phyloP scores from a whole-genome alignment of 2,329 filamentous ascomycete species.

The Cladosporium sp. region DNA sequence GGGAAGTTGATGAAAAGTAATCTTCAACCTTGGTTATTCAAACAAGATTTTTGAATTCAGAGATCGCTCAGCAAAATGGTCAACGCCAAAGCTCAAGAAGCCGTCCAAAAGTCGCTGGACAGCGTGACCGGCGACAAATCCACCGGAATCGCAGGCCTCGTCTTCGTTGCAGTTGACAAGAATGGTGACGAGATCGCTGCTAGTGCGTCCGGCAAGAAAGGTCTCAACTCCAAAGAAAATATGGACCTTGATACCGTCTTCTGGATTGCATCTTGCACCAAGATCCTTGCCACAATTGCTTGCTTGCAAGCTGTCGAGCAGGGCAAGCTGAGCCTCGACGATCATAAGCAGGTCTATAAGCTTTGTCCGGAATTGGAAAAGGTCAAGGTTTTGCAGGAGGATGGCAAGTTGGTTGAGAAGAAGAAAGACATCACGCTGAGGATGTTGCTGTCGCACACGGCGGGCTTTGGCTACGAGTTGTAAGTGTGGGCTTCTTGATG shows the following conservation, averaged over 20 bases:
- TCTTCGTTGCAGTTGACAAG: slow-evolving; percentile 44
- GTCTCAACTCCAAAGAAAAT: slow-evolving; percentile 39
- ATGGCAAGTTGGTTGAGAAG: slow-evolving; percentile 39
- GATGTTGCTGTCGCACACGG: slow-evolving; percentile 49
- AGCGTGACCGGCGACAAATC: slow-evolving; percentile 26
- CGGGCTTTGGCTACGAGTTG: slow-evolving; percentile 49
- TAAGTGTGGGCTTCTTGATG: slow-evolving; percentile 15
- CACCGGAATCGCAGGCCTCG: slow-evolving; percentile 38
- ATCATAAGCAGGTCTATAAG: slow-evolving; percentile 36
- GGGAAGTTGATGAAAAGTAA: too few species aligned
- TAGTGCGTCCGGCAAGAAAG: slow-evolving; percentile 39
- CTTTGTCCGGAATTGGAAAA: slow-evolving; percentile 41
- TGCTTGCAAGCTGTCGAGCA: slow-evolving; percentile 48
- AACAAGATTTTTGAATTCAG: too few species aligned
- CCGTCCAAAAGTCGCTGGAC: slow-evolving; percentile 36
- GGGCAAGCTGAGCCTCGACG: slow-evolving; percentile 39
- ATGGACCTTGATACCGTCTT: slow-evolving; percentile 61
- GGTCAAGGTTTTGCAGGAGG: slow-evolving; percentile 38
- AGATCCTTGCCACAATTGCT: slow-evolving; percentile 41
- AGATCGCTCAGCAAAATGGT: too few species aligned
- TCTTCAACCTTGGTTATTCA: too few species aligned
- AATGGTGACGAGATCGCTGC: slow-evolving; percentile 40
- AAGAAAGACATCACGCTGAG: slow-evolving; percentile 46
- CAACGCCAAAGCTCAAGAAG: slow-evolving; percentile 29
- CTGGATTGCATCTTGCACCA: slow-evolving; percentile 52